These are phyloP conservation scores for Microstroma glucosiphilum DNA, from an alignment of 1,284 basidiomycete genomes.

Conservation along the genomic window DNA sequence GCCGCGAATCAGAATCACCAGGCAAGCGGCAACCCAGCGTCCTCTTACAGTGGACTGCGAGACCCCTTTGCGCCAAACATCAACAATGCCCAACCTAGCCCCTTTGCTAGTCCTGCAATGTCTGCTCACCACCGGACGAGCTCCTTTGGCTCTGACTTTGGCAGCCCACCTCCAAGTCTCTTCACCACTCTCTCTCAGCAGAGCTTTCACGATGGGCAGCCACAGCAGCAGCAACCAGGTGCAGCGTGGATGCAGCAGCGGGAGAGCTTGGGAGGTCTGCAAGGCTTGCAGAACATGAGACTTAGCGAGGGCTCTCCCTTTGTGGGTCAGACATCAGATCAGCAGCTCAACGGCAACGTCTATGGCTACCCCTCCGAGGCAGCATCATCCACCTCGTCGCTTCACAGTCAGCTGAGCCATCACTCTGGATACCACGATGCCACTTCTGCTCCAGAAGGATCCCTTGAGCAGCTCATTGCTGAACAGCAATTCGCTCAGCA, in stretches of 20 bases:
- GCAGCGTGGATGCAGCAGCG: not conserved
- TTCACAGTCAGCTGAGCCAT: constrained; percentile 4
- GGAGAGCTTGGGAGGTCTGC: not conserved
- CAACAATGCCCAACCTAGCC: not conserved
- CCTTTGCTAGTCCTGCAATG: constrained; percentile 6
- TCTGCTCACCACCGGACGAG: not conserved
- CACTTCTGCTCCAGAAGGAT: not conserved
- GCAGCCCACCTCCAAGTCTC: not conserved
- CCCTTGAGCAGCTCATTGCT: constrained; percentile 7
- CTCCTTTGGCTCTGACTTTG: constrained; percentile 5
- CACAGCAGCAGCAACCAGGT: constrained; percentile 4
- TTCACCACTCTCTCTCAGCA: not conserved
- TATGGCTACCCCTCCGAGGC: not conserved
- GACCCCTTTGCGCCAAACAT: too few relatives aligned
- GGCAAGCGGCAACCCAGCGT: too few relatives aligned
- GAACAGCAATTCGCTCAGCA: not conserved
- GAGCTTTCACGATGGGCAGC: not conserved
- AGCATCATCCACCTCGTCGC: constrained; percentile 1
- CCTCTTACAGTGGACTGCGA: too few relatives aligned
- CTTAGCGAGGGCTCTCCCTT: not conserved
- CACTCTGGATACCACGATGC: not conserved
- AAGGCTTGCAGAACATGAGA: not conserved
- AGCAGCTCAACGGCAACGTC: not conserved
- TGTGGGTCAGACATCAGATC: too few relatives aligned
- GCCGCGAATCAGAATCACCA: not conserved